A percentile compares a stretch with the other conserved stretches of the same genome.
Evolutionary conservation across 176 grass and related monocot species (phyloP).

Genomic region (Lolium rigidum): DNA sequence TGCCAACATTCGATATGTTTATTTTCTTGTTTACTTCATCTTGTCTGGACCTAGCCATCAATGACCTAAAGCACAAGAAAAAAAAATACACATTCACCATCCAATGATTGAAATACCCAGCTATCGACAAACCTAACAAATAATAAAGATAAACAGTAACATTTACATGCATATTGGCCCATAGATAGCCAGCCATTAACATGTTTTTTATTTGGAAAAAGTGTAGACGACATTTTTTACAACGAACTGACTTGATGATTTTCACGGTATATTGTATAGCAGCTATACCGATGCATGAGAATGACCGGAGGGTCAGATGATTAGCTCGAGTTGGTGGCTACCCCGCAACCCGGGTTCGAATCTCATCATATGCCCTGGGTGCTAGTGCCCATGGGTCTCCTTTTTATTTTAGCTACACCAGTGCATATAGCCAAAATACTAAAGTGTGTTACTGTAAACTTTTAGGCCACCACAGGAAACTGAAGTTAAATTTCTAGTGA

Average conservation of each 20-base stretch:
- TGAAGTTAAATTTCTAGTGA: constrained; percentile 22
- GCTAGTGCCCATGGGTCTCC: too few relatives aligned
- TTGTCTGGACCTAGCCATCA: constrained; percentile 72
- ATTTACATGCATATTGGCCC: neutral
- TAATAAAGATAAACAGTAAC: neutral
- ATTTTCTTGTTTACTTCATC: constrained; percentile 87
- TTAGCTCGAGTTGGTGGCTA: too few relatives aligned
- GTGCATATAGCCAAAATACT: neutral
- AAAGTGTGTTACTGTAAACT: constrained; percentile 8
- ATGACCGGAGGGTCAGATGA: too few relatives aligned
- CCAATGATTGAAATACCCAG: constrained; percentile 29
- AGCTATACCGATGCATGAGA: neutral
- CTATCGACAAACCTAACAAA: constrained; percentile 27
- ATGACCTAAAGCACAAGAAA: constrained; percentile 55
- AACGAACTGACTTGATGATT: neutral
- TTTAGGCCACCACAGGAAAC: constrained; percentile 32
- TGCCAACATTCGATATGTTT: constrained; percentile 80
- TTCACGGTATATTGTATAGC: constrained; percentile 13
- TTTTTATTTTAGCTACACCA: neutral
- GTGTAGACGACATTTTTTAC: constrained; percentile 17
- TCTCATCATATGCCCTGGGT: too few relatives aligned
- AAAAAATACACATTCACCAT: constrained; percentile 1
- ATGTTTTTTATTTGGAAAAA: neutral
- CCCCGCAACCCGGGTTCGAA: too few relatives aligned
- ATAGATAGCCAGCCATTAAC: constrained; percentile 5